These are phyloP conservation scores for Exophiala dermatitidis DNA, from an alignment of 2,329 filamentous ascomycete species.

Conservation along the genomic window DNA sequence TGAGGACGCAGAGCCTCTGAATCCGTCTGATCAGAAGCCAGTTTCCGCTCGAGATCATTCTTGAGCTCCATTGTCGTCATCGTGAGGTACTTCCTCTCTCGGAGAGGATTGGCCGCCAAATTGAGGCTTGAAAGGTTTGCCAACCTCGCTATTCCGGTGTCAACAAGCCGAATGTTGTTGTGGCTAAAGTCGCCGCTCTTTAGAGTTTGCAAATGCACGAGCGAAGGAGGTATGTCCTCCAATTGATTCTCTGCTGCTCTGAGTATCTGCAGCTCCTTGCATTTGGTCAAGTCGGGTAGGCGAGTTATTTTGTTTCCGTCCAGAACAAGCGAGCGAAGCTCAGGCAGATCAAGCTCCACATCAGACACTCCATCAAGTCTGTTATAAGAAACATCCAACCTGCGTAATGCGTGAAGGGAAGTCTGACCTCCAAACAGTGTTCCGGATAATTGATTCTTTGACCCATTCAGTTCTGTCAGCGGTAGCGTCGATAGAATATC, in stretches of 20 bases:
- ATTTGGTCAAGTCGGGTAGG: constrained; percentile 67
- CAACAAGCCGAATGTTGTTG: constrained; percentile 72
- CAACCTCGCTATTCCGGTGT: constrained; percentile 73
- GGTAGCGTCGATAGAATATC: constrained; percentile 9
- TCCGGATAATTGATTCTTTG: constrained; percentile 62
- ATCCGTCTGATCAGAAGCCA: not conserved
- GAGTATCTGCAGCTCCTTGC: constrained; percentile 60
- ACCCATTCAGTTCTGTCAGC: constrained; percentile 59
- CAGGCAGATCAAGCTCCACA: constrained; percentile 57
- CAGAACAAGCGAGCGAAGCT: constrained; percentile 65
- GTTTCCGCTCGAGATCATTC: constrained; percentile 14
- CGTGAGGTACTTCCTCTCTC: constrained; percentile 76
- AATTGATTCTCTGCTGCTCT: constrained; percentile 78
- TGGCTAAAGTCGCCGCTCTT: constrained; percentile 74
- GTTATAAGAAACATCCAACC: constrained; percentile 71
- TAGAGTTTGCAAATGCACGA: constrained; percentile 60
- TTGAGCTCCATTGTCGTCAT: constrained; percentile 52
- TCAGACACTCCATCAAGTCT: constrained; percentile 52
- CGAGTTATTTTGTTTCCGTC: constrained; percentile 69
- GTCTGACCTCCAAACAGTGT: constrained; percentile 25
- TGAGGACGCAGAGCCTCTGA: not conserved
- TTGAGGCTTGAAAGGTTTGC: constrained; percentile 65
- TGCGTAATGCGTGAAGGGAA: constrained; percentile 66
- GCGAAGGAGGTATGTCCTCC: constrained; percentile 65
- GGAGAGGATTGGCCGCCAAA: constrained; percentile 80